Evolutionary conservation across 305 asterid species (phyloP).

Genomic region (Salvia sclarea): DNA sequence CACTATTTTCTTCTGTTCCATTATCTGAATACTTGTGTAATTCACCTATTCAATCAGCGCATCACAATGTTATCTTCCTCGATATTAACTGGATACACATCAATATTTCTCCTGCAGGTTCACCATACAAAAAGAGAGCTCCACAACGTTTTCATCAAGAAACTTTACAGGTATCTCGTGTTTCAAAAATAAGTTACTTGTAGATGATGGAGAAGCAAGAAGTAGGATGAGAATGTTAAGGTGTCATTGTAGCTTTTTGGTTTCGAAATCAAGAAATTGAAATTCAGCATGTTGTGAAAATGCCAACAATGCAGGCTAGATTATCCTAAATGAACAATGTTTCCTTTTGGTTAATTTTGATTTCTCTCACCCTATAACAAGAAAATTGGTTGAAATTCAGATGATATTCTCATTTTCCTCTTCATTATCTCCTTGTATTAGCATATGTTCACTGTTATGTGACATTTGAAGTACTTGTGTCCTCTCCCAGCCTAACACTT

Average conservation of each 20-base stretch:
- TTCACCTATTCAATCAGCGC: background rate
- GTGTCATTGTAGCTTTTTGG: slow-evolving; percentile 12
- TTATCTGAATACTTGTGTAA: too few relatives aligned
- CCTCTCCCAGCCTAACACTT: slow-evolving; percentile 12
- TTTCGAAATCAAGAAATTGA: background rate
- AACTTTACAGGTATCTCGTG: slow-evolving; percentile 80
- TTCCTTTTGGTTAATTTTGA: background rate
- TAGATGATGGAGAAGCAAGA: background rate
- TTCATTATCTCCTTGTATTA: background rate
- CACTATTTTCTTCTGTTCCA: background rate
- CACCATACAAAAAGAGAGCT: slow-evolving; percentile 95
- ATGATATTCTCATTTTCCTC: background rate
- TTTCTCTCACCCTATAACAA: background rate
- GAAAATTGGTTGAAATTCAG: background rate
- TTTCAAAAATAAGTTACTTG: slow-evolving; percentile 6
- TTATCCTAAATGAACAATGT: background rate
- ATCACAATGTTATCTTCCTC: slow-evolving; percentile 8
- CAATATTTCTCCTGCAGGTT: slow-evolving; percentile 53
- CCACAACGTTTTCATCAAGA: slow-evolving; percentile 82
- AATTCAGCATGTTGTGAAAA: background rate
- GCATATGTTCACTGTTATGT: background rate
- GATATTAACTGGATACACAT: slow-evolving; percentile 14
- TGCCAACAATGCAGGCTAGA: background rate
- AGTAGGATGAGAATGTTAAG: slow-evolving; percentile 12
- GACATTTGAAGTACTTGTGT: background rate